Evolutionary conservation across 345 rosid species (phyloP).

Genomic region (Hibiscus trionum): DNA sequence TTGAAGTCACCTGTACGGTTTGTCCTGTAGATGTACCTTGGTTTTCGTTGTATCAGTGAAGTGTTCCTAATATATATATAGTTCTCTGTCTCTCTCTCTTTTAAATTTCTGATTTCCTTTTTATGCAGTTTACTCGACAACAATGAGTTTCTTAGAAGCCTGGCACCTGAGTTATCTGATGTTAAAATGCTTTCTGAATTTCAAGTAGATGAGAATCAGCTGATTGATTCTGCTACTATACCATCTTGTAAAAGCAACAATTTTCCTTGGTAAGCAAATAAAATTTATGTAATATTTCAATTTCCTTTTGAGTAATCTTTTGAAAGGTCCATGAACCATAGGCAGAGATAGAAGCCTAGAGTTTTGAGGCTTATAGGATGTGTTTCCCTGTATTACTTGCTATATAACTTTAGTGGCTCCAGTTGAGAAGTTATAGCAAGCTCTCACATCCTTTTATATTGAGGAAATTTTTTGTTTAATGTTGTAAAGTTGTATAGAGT

Average conservation of each 20-base stretch:
- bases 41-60: too few species aligned
- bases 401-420: neutral
- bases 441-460: neutral
- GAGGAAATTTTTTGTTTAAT: neutral
- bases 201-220: slow-evolving; percentile 36
- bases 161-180: slow-evolving; percentile 32
- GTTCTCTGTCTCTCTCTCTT: neutral
- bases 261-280: slow-evolving; percentile 23
- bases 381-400: neutral
- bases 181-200: slow-evolving; percentile 36
- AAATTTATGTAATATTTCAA: neutral
- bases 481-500: neutral
- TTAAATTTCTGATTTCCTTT: neutral
- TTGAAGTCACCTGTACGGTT: too few species aligned
- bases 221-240: slow-evolving; percentile 8
- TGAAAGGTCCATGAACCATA: neutral
- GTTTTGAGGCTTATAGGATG: neutral
- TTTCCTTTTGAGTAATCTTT: neutral
- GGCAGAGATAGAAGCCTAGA: neutral
- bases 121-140: slow-evolving; percentile 45
- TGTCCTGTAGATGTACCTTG: too few species aligned
- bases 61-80: too few species aligned
- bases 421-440: neutral
- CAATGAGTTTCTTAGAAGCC: slow-evolving; percentile 33
- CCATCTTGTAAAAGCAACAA: slow-evolving; percentile 18